Evolutionary conservation across 768 basidiomycete species (phyloP).

Genomic region (Tephrocybe sp.): DNA sequence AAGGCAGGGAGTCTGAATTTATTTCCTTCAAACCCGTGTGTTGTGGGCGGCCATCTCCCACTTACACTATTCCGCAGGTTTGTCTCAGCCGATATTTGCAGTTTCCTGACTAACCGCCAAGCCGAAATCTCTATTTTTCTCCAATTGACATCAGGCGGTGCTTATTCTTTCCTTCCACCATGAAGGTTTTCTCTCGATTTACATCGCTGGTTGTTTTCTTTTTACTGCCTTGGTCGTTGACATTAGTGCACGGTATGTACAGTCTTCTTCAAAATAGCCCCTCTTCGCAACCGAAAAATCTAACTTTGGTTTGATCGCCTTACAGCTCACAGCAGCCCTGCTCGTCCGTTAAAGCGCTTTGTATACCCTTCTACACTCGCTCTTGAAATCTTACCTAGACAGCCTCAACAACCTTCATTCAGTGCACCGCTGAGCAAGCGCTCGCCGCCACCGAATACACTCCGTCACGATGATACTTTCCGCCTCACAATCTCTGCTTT

Average conservation of each 20-base stretch:
- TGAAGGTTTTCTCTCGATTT: slow-evolving; percentile 32
- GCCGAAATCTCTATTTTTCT: slow-evolving; percentile 13
- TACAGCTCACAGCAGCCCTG: slow-evolving; percentile 48
- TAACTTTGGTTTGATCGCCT: slow-evolving; percentile 4
- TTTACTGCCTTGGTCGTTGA: slow-evolving; percentile 31
- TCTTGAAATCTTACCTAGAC: slow-evolving; percentile 59
- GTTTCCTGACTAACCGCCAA: slow-evolving; percentile 24
- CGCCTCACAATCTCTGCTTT: slow-evolving; percentile 69
- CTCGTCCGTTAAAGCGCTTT: slow-evolving; percentile 48
- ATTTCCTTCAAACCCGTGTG: not conserved
- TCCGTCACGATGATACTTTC: slow-evolving; percentile 70
- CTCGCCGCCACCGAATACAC: slow-evolving; percentile 39
- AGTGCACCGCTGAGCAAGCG: slow-evolving; percentile 32
- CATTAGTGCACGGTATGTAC: slow-evolving; percentile 29
- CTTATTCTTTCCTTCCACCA: slow-evolving; percentile 26
- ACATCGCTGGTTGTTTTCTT: slow-evolving; percentile 48
- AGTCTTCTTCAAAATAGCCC: not conserved
- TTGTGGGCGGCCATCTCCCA: not conserved
- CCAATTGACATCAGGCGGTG: slow-evolving; percentile 25
- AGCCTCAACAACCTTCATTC: slow-evolving; percentile 20
- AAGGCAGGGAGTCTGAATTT: not conserved
- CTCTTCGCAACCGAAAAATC: slow-evolving; percentile 2
- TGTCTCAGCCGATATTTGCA: slow-evolving; percentile 10
- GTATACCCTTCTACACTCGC: slow-evolving; percentile 50
- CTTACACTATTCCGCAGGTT: slow-evolving; percentile 13